Conservation (phyloP, 768 basidiomycete species). For the Daedaleopsis nitida region DNA sequence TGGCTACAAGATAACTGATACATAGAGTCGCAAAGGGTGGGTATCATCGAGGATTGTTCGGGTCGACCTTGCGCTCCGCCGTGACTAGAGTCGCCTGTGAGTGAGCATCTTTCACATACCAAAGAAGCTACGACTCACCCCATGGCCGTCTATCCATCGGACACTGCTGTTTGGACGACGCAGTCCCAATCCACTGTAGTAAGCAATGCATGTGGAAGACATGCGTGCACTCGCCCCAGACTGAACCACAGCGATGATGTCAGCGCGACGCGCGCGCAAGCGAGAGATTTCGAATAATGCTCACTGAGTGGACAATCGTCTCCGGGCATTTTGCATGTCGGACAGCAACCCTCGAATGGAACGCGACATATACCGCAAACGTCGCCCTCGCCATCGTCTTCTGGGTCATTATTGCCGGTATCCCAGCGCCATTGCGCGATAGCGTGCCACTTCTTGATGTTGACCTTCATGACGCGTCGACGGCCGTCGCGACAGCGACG, state of each 20-base stretch:
- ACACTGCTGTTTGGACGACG: constrained; percentile 91
- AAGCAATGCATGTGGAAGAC: constrained; percentile 99
- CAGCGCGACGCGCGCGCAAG: not conserved
- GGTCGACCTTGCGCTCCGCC: constrained; percentile 52
- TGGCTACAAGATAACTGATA: not conserved
- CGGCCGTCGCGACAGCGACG: not conserved
- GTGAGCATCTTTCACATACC: not conserved
- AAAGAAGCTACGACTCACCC: constrained; percentile 55
- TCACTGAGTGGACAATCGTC: constrained; percentile 92
- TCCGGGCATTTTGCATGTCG: constrained; percentile 94
- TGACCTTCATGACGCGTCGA: constrained; percentile 65
- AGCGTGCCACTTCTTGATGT: constrained; percentile 82
- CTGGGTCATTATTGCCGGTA: constrained; percentile 42
- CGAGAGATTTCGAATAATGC: constrained; percentile 30
- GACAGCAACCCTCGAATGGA: constrained; percentile 93
- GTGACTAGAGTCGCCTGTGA: constrained; percentile 40
- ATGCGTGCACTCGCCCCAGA: constrained; percentile 97
- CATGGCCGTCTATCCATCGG: constrained; percentile 97
- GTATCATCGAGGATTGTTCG: not conserved
- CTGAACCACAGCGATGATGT: constrained; percentile 41
- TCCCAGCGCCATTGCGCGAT: constrained; percentile 93
- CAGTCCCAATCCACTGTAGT: constrained; percentile 92
- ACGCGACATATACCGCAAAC: constrained; percentile 90
- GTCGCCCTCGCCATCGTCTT: constrained; percentile 63
- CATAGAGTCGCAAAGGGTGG: not conserved